These are phyloP conservation scores for Cerrena zonata DNA, from an alignment of 1,284 basidiomycete genomes.

Conservation along the genomic window DNA sequence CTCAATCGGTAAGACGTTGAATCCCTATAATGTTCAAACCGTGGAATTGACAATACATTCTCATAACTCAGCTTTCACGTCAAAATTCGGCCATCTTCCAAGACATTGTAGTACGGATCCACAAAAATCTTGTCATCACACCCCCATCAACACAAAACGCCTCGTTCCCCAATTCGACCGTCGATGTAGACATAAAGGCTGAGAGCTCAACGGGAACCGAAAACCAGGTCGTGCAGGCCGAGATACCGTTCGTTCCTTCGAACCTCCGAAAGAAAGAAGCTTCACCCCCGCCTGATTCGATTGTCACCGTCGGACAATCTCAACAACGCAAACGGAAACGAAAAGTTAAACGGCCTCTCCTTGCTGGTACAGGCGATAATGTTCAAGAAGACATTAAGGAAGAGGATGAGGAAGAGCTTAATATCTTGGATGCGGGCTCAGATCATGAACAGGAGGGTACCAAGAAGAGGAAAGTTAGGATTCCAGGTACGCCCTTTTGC, in stretches of 20 bases:
- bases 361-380: slow-evolving; percentile 14
- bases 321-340: slow-evolving; percentile 60
- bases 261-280: slow-evolving; percentile 9
- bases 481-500: slow-evolving; percentile 36
- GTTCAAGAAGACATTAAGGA: slow-evolving; percentile 15
- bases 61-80: neutral
- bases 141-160: slow-evolving; percentile 33
- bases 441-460: slow-evolving; percentile 34
- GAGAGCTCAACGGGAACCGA: slow-evolving; percentile 8
- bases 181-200: neutral
- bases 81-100: slow-evolving; percentile 19
- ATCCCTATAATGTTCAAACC: neutral
- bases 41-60: neutral
- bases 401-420: slow-evolving; percentile 64
- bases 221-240: neutral
- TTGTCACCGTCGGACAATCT: slow-evolving; percentile 65
- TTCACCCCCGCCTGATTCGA: slow-evolving; percentile 49
- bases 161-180: neutral
- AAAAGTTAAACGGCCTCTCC: slow-evolving; percentile 12
- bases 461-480: slow-evolving; percentile 45
- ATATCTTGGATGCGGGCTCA: slow-evolving; percentile 69
- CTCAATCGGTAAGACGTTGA: neutral
- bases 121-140: slow-evolving; percentile 37
- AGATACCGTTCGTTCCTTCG: slow-evolving; percentile 1
- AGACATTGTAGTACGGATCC: slow-evolving; percentile 37